Evolutionary conservation across 1,139 yeast species (phyloP), one percentile per base, ranked within the genome.

Genomic region (Saccharomyces hybrid): DNA sequence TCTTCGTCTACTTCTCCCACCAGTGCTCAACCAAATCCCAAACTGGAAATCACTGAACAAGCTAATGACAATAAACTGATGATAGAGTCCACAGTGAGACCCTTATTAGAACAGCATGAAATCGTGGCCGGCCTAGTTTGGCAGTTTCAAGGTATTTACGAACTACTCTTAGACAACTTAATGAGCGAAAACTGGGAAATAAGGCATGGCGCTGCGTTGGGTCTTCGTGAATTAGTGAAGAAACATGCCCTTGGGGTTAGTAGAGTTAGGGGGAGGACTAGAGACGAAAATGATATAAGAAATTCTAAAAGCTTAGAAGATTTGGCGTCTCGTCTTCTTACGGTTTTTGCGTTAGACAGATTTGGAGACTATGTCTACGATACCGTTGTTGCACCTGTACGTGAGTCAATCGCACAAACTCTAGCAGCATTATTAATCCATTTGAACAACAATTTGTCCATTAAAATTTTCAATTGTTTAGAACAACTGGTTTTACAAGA

Each of bases 131-230:
- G 90, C 4, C 75, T 85, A 51, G 86, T 88, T 0, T 95, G 99
- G 98, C 96, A 90, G 56, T 88, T 91, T 63, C 97, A 91, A 75
- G 96, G 97, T n/a, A 85, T 93, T n/a, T 90, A 86, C 66, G 97
- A 90, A 66, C 73, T 91, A 32, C 72, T 95, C 48, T 75, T 89
- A 59, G 83, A 83, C 48, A 96, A 91, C 64, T 73, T 95, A 57
- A 89, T 89, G 67, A 86, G 86, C 61, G 95, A 88, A 49, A 78
- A 80, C 53, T 95, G 99, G 99, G 99, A 95, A 73, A 78, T 86
- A 16, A 82, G 99, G 63, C 99, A 95, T 71, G 99, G 99, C 46
- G 93, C 98, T 0, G 89, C 96, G 5, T 77, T 93, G 61, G 99
- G 99, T 0, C 75, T 95, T 50, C 78, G 99, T 67, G 99, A 93